These are phyloP conservation scores for Phytophthora pinifolia DNA, from an alignment of 352 stramenopile genomes.

Conservation along the genomic window DNA sequence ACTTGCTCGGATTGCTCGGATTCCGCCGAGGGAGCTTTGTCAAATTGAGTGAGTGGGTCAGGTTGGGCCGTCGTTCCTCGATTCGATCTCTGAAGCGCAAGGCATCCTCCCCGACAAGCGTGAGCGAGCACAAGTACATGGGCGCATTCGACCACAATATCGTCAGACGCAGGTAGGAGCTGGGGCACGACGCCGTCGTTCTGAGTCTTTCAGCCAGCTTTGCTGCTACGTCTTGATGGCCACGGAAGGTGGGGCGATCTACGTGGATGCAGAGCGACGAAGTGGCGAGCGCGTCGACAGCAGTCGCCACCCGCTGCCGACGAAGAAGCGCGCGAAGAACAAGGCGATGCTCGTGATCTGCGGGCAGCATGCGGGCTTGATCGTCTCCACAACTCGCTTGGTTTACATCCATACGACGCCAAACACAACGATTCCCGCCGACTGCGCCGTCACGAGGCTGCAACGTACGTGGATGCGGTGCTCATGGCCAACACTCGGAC, in stretches of 20 bases:
- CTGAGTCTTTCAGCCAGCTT: conserved; percentile 66
- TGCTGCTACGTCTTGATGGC: conserved; percentile 69
- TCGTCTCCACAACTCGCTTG: conserved; percentile 62
- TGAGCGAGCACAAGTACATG: conserved; percentile 65
- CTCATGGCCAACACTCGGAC: conserved; percentile 43
- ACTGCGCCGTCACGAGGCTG: conserved; percentile 56
- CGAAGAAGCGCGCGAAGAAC: conserved; percentile 64
- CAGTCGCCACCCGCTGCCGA: conserved; percentile 71
- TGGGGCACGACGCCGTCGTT: conserved; percentile 47
- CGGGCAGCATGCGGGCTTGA: conserved; percentile 59
- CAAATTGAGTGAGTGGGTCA: too few species aligned
- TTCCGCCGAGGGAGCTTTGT: too few species aligned
- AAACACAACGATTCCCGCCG: conserved; percentile 29
- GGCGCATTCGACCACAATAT: conserved; percentile 52
- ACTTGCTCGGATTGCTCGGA: too few species aligned
- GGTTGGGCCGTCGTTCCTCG: conserved; percentile 21
- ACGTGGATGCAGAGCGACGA: conserved; percentile 54
- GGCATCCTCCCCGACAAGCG: conserved; percentile 14
- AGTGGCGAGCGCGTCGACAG: conserved; percentile 57
- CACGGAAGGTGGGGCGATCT: conserved; percentile 60
- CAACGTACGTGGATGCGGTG: conserved; percentile 68
- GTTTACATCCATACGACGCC: conserved; percentile 60
- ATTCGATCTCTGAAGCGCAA: conserved; percentile 5
- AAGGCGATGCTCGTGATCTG: conserved; percentile 82
- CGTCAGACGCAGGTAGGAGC: conserved; percentile 36